Base-by-base conservation (phyloP, 1,284 basidiomycete genomes). In the Inonotus hispidus region DNA sequence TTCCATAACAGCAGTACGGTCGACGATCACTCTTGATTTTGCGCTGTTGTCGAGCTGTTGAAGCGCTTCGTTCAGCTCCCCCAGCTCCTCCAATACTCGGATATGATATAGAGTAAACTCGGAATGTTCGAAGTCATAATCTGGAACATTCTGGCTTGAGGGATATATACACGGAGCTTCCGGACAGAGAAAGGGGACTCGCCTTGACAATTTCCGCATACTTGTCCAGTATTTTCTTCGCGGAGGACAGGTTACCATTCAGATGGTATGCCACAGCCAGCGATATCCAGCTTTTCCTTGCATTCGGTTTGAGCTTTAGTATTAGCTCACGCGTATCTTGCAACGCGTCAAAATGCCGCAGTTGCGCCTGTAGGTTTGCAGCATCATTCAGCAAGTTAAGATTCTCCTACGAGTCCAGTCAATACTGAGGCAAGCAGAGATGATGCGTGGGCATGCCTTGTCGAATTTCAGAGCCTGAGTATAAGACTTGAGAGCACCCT, bases 381-480 rank as follows among this genome's bases (percentile, higher is more conserved):
- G 93, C 85, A 72, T 99, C 97, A 56, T 93, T 87, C 23, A 99
- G 75, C 62, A 99, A 87, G 72, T 96, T 98, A 68, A 96, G 77
- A 72, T 98, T 98, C 69, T 96, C 93, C 92, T 95, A 66, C 14
- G 11, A 37, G 21, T 39, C 63, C 43, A 62, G 64, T 57, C 52
- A 47, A 53, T 41, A 11, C 45, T 29, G 35, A 13, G 35, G 1
- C 25, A 53, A 49, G 43, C 19, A 4, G 21, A 38, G 16, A 14
- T 11, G n/a, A 47, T 2, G n/a, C 2, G 25, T 43, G n/a, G 19
- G 77, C 83, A 70, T 68, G 94, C 94, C 74, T 90, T 90, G 77
- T 98, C 96, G 69, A 92, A 93, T 66, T 84, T 82, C 64, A 95
- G 77, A 2, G 93, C 97, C 21, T 64, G 77, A 13, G 69, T 68